These are phyloP conservation scores for Fistulifera solaris DNA, from an alignment of 108 stramenopile species.

Conservation along the genomic window DNA sequence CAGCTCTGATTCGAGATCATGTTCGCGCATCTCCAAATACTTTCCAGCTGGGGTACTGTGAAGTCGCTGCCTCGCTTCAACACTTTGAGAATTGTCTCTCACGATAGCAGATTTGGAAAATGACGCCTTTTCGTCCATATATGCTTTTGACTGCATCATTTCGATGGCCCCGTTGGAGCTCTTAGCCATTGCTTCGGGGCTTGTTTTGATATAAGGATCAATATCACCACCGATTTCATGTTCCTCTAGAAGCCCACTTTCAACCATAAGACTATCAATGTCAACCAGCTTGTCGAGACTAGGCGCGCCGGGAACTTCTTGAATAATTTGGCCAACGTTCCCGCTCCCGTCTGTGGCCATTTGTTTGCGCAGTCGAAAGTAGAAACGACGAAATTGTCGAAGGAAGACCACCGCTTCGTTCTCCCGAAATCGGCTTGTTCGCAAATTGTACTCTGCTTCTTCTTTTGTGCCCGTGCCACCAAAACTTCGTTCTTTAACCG, in stretches of 20 bases:
- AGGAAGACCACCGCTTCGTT: conserved; percentile 80
- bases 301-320: conserved; percentile 56
- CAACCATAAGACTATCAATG: conserved; percentile 67
- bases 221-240: conserved; percentile 31
- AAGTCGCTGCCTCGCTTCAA: conserved; percentile 47
- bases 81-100: background rate
- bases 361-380: conserved; percentile 48
- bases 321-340: conserved; percentile 27
- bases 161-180: too few species aligned
- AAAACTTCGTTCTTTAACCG: background rate
- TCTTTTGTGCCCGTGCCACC: background rate
- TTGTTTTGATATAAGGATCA: conserved; percentile 12
- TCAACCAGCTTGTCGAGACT: conserved; percentile 70
- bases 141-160: too few species aligned
- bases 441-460: conserved; percentile 14
- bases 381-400: conserved; percentile 76
- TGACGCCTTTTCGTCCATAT: too few species aligned
- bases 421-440: conserved; percentile 81
- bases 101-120: background rate
- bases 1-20: conserved; percentile 59
- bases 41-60: conserved; percentile 54
- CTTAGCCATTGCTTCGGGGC: too few species aligned
- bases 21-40: conserved; percentile 56
- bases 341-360: conserved; percentile 66
- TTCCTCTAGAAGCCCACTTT: conserved; percentile 76